A percentile compares a stretch with the other conserved stretches of the same genome.
Conservation (phyloP, 495 filamentous ascomycete genomes). For the Penicillium herquei region DNA sequence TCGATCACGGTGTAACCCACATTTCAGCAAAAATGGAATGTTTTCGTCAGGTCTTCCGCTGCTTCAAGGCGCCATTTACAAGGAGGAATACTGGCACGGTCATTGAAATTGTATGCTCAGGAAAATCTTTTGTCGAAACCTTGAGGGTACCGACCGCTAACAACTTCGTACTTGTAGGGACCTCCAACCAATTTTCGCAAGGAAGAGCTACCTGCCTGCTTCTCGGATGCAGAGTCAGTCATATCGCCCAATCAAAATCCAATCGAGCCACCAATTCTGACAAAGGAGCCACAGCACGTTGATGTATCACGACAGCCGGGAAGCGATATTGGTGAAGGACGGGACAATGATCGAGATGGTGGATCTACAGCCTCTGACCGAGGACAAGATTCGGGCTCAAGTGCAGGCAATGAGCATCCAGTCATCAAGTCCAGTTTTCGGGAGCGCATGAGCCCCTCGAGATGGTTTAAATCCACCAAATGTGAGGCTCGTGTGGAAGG, state of each 20-base stretch:
- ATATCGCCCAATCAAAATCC: conserved; percentile 17
- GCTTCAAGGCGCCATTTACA: conserved; percentile 37
- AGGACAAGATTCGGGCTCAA: conserved; percentile 32
- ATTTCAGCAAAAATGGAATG: conserved; percentile 33
- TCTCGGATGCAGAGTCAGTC: conserved; percentile 47
- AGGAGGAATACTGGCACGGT: conserved; percentile 22
- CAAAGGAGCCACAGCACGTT: conserved; percentile 35
- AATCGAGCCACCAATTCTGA: conserved; percentile 29
- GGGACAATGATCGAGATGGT: conserved; percentile 25
- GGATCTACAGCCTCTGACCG: conserved; percentile 27
- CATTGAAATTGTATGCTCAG: conserved; percentile 41
- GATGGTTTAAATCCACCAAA: conserved; percentile 12
- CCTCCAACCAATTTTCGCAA: conserved; percentile 47
- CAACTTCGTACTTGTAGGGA: conserved; percentile 23
- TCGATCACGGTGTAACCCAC: background rate
- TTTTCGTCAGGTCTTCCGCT: conserved; percentile 39
- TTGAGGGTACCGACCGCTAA: conserved; percentile 2
- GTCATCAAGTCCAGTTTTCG: conserved; percentile 20
- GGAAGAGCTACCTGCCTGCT: conserved; percentile 41
- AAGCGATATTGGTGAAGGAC: conserved; percentile 32
- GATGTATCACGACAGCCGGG: conserved; percentile 36
- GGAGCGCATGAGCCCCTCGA: conserved; percentile 18
- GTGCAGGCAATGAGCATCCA: conserved; percentile 36
- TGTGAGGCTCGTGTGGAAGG: background rate
- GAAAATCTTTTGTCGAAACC: background rate